Percentiles rank a stretch among this genome's conserved stretches.
These are phyloP conservation scores for Babjeviella inositovora DNA, from an alignment of 805 yeast genomes.

Conservation along the genomic window DNA sequence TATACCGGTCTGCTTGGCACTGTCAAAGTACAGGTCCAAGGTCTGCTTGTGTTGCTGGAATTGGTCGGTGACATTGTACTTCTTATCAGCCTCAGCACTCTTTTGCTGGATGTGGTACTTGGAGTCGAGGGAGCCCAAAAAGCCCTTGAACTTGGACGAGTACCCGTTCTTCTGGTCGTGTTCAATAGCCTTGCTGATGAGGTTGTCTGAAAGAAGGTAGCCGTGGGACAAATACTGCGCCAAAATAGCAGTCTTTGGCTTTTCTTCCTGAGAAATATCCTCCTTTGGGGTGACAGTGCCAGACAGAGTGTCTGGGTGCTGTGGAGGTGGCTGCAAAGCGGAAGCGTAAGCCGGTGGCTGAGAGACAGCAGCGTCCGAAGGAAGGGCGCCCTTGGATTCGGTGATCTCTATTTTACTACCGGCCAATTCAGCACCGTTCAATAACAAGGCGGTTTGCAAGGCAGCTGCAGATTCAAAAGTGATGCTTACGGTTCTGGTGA, in stretches of 20 bases:
- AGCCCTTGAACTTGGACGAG: conserved; percentile 36
- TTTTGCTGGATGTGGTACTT: conserved; percentile 49
- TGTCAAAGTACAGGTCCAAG: conserved; percentile 26
- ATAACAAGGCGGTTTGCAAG: conserved; percentile 49
- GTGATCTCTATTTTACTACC: conserved; percentile 33
- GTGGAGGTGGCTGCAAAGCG: conserved; percentile 1
- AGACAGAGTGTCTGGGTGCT: conserved; percentile 10
- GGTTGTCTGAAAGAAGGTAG: conserved; percentile 44
- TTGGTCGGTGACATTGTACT: conserved; percentile 17
- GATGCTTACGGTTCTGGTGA: conserved; percentile 26
- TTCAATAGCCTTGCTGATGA: conserved; percentile 42
- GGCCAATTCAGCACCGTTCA: conserved; percentile 62
- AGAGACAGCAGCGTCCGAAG: too few species aligned
- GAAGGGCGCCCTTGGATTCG: neutral
- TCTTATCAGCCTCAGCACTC: conserved; percentile 17
- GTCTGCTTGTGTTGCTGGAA: conserved; percentile 17
- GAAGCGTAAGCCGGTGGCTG: conserved; percentile 3
- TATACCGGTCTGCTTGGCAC: conserved; percentile 23
- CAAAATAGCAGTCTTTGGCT: conserved; percentile 60
- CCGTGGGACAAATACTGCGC: conserved; percentile 71
- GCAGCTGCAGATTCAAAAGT: conserved; percentile 44
- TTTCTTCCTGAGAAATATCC: conserved; percentile 58
- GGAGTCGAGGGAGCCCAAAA: conserved; percentile 34
- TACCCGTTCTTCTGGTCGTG: conserved; percentile 53
- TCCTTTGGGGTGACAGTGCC: conserved; percentile 10